phyloP scores from a whole-genome alignment of 768 basidiomycete genomes.

The Coprinopsis cinerea region DNA sequence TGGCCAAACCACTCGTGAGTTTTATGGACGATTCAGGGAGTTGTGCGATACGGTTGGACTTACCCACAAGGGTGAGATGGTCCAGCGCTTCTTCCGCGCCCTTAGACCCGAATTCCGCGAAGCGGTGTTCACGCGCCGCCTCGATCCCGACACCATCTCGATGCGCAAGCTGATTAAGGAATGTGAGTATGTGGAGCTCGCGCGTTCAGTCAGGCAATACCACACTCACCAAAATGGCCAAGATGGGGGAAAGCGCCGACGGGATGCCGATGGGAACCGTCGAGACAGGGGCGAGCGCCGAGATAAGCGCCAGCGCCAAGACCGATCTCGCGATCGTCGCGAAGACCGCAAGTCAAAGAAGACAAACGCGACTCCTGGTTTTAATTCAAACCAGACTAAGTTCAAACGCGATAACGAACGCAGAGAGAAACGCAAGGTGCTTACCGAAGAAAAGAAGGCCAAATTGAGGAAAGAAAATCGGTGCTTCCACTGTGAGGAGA shows the following conservation, averaged over 20 bases:
- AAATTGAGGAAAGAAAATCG: conserved; percentile 15
- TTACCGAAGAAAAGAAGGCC: conserved; percentile 12
- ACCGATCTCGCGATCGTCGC: not conserved
- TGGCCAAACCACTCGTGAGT: conserved; percentile 23
- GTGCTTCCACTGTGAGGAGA: conserved; percentile 20
- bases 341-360: not conserved
- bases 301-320: not conserved
- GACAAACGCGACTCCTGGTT: not conserved
- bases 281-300: not conserved
- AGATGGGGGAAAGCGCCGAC: too few species aligned
- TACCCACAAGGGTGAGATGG: conserved; percentile 20
- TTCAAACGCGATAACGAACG: conserved; percentile 2
- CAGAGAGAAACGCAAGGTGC: not conserved
- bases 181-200: conserved; percentile 27
- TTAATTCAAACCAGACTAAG: not conserved
- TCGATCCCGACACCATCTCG: conserved; percentile 19
- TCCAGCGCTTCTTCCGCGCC: conserved; percentile 30
- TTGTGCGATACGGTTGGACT: conserved; percentile 27
- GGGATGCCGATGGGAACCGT: not conserved
- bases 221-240: not conserved
- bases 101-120: conserved; percentile 19
- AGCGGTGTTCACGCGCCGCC: conserved; percentile 22
- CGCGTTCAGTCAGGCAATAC: conserved; percentile 6
- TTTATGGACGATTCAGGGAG: conserved; percentile 27
- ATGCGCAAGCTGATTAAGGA: conserved; percentile 21